Conservation (phyloP, 306 rosid species). For the Coriaria nepalensis region DNA sequence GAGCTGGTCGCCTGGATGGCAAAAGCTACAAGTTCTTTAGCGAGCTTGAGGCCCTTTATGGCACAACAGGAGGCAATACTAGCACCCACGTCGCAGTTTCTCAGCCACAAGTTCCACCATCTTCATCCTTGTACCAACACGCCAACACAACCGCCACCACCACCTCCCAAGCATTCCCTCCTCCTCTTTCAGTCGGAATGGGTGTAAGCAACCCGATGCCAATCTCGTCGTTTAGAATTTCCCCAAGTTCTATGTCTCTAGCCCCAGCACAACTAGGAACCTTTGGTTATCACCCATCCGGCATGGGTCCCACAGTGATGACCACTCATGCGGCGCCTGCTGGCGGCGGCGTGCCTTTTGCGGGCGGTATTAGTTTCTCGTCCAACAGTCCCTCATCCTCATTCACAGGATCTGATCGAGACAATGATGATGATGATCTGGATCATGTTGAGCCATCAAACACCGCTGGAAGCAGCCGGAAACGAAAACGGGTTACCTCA, state of each 20-base stretch:
- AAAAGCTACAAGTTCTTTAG: conserved; percentile 36
- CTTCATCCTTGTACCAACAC: too few species aligned
- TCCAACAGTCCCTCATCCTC: conserved; percentile 27
- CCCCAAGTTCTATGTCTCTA: background rate
- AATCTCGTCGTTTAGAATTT: conserved; percentile 18
- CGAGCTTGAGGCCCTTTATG: conserved; percentile 37
- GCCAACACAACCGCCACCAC: background rate
- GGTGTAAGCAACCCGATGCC: conserved; percentile 30
- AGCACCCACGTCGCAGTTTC: conserved; percentile 7
- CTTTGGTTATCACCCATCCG: background rate
- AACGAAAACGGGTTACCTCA: conserved; percentile 18
- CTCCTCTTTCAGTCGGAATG: conserved; percentile 2
- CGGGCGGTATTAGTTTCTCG: conserved; percentile 18
- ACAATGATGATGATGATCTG: conserved; percentile 16
- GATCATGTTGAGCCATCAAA: conserved; percentile 16
- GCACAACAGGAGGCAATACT: background rate
- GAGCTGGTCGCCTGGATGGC: conserved; percentile 43
- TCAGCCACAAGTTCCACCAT: background rate
- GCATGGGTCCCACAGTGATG: conserved; percentile 4
- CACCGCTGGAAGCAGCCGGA: conserved; percentile 19
- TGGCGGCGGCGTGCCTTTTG: background rate
- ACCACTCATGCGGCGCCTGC: background rate
- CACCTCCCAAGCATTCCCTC: background rate
- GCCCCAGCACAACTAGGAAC: conserved; percentile 7
- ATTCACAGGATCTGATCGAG: conserved; percentile 12